Conservation (phyloP, 2,329 filamentous ascomycete species). For the Trichoderma breve region DNA sequence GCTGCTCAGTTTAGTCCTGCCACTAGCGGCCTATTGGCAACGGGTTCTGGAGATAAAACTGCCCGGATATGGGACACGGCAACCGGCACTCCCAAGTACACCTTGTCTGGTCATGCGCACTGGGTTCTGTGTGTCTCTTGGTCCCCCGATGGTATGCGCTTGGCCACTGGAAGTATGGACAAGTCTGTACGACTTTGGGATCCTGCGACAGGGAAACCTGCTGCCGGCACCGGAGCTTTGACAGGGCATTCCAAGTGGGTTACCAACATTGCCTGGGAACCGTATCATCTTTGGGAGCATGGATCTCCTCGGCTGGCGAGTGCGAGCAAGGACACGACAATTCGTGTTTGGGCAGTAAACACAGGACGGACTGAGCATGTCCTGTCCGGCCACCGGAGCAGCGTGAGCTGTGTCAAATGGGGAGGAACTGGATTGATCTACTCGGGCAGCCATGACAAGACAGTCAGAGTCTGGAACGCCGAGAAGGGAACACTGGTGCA, state of each 20-base stretch:
- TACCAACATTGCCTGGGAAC: conserved; percentile 86
- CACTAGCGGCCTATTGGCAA: conserved; percentile 74
- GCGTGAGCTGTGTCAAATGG: conserved; percentile 90
- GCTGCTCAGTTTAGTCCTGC: conserved; percentile 81
- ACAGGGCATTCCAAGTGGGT: conserved; percentile 90
- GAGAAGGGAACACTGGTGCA: conserved; percentile 75
- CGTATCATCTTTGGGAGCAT: conserved; percentile 76
- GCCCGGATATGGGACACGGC: conserved; percentile 94
- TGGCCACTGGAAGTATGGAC: conserved; percentile 92
- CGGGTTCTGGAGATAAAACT: conserved; percentile 86
- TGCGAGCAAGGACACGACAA: conserved; percentile 84
- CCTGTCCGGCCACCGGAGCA: conserved; percentile 83
- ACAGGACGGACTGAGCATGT: conserved; percentile 77
- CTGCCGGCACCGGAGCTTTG: conserved; percentile 61
- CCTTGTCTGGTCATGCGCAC: conserved; percentile 79
- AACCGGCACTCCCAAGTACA: conserved; percentile 84
- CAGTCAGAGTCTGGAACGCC: conserved; percentile 85
- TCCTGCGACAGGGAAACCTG: conserved; percentile 71
- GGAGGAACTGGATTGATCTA: conserved; percentile 85
- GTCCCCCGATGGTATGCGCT: conserved; percentile 75
- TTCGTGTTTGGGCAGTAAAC: conserved; percentile 82
- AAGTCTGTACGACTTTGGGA: conserved; percentile 90
- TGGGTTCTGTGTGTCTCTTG: conserved; percentile 89
- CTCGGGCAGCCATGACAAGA: conserved; percentile 86
- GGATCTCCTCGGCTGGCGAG: conserved; percentile 80